These are phyloP conservation scores for Fusarium sp. DNA, from an alignment of 2,329 filamentous ascomycete species.

Conservation along the genomic window DNA sequence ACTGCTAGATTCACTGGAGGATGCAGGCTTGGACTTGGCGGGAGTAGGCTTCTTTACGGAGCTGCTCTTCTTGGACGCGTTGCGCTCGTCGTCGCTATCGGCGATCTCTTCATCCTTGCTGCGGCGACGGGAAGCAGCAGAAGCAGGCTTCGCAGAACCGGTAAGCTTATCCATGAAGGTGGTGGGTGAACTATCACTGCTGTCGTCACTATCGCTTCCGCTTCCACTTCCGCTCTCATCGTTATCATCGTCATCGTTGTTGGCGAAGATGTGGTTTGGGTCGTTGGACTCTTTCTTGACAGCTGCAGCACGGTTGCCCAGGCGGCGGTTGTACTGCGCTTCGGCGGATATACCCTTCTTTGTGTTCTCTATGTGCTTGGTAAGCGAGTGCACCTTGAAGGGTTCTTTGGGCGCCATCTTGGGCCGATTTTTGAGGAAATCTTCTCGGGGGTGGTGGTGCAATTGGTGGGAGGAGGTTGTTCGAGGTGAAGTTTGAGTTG, in stretches of 20 bases:
- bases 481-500: conserved; percentile 40
- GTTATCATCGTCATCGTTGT: conserved; percentile 51
- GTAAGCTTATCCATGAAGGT: conserved; percentile 54
- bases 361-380: conserved; percentile 56
- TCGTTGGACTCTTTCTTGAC: conserved; percentile 52
- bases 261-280: conserved; percentile 50
- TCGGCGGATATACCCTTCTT: conserved; percentile 54
- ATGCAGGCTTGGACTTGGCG: conserved; percentile 38
- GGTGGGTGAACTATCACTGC: conserved; percentile 38
- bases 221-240: conserved; percentile 53
- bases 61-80: conserved; percentile 46
- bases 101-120: conserved; percentile 57
- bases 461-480: conserved; percentile 41
- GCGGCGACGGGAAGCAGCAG: conserved; percentile 42
- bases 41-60: conserved; percentile 29
- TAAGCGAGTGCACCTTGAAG: conserved; percentile 56
- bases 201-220: conserved; percentile 46
- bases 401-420: conserved; percentile 56
- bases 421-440: conserved; percentile 26
- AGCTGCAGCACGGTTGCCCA: conserved; percentile 45
- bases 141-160: conserved; percentile 35
- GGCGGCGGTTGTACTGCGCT: conserved; percentile 52
- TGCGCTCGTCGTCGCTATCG: conserved; percentile 59
- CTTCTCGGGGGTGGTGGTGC: conserved; percentile 38
- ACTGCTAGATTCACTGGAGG: conserved; percentile 46